A percentile compares a stretch with the other conserved stretches of the same genome.
phyloP scores from a whole-genome alignment of 768 basidiomycete species.

The Kwoniella europaea region DNA sequence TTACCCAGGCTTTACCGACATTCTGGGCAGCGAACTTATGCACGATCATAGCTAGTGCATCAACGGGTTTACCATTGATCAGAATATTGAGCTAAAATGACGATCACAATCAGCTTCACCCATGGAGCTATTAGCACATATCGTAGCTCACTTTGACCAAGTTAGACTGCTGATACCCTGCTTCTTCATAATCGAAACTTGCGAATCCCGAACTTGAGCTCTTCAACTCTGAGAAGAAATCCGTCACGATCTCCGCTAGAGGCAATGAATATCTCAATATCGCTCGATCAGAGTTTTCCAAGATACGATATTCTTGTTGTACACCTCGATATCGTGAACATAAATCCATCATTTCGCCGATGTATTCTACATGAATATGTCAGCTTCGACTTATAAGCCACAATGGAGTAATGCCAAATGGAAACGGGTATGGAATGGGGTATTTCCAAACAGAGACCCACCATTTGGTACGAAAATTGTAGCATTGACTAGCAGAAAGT shows the following conservation, averaged over 20 bases:
- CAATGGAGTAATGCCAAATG: too few relatives aligned
- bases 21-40: constrained; percentile 77
- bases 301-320: constrained; percentile 79
- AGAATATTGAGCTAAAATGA: constrained; percentile 75
- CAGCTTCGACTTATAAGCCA: not conserved
- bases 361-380: constrained; percentile 67
- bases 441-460: constrained; percentile 52
- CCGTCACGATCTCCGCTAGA: constrained; percentile 84
- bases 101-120: too few relatives aligned
- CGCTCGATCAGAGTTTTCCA: constrained; percentile 69
- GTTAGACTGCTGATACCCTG: constrained; percentile 80
- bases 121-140: too few relatives aligned
- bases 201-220: constrained; percentile 64
- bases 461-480: constrained; percentile 94
- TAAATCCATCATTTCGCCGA: constrained; percentile 95
- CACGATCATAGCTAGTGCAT: constrained; percentile 89
- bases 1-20: constrained; percentile 82
- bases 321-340: constrained; percentile 84
- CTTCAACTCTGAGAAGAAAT: constrained; percentile 95
- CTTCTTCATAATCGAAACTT: constrained; percentile 82
- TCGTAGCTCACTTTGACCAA: constrained; percentile 71
- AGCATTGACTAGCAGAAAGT: constrained; percentile 68
- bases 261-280: constrained; percentile 85
- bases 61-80: constrained; percentile 84
- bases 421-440: too few relatives aligned